phyloP scores from a whole-genome alignment of 306 rosid species.

The Pterocarpus santalinus region DNA sequence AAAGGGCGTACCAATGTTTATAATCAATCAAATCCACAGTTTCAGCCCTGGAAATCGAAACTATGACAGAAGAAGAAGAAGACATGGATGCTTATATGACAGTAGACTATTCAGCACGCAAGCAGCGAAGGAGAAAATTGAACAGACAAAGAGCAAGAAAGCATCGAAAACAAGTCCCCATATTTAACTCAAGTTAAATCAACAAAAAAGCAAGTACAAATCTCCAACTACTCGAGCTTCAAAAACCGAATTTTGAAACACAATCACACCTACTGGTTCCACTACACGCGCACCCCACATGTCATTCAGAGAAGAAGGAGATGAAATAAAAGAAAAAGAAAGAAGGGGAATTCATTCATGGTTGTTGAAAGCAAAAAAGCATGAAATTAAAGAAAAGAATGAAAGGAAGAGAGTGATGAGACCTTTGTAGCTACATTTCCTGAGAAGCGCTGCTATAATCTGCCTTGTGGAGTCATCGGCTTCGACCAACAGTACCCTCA shows the following conservation, averaged over 20 bases:
- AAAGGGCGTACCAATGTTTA: not conserved
- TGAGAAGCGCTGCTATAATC: slow-evolving; percentile 88
- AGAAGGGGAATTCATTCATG: not conserved
- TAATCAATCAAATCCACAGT: slow-evolving; percentile 31
- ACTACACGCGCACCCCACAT: not conserved
- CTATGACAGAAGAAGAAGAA: not conserved
- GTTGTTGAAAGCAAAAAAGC: not conserved
- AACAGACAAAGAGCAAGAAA: not conserved
- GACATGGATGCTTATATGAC: not conserved
- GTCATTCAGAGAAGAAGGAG: not conserved
- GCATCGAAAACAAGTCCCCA: not conserved
- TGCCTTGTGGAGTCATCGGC: slow-evolving; percentile 97
- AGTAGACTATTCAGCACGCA: not conserved
- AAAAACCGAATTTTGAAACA: not conserved
- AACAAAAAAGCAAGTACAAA: not conserved
- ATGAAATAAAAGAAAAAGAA: no score
- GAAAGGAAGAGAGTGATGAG: not conserved
- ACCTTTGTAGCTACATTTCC: slow-evolving; percentile 96
- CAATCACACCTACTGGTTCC: not conserved
- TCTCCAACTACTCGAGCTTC: not conserved
- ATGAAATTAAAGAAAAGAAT: slow-evolving; percentile 18
- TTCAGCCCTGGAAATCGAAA: slow-evolving; percentile 17
- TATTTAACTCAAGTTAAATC: not conserved
- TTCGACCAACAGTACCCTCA: slow-evolving; percentile 87
- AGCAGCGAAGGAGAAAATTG: not conserved